These are phyloP conservation scores for Trichothecium sympodiale DNA, from an alignment of 2,329 filamentous ascomycete genomes.

Conservation along the genomic window DNA sequence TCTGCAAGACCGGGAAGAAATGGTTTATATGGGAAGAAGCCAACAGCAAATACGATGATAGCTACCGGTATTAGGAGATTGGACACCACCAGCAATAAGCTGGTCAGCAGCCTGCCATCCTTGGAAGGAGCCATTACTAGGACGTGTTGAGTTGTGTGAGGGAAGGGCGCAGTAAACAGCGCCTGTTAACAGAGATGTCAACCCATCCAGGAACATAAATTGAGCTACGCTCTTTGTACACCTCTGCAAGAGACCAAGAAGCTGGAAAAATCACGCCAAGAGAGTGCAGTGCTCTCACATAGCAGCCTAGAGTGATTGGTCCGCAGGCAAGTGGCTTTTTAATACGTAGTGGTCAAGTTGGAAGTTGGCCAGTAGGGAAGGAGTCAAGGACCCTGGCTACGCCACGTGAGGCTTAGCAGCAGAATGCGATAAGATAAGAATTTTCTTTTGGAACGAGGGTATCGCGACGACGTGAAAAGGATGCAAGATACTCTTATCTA, in stretches of 20 bases:
- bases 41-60: conserved; percentile 67
- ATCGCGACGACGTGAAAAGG: conserved; percentile 3
- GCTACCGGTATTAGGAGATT: conserved; percentile 71
- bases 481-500: neutral
- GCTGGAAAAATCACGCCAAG: too few relatives aligned
- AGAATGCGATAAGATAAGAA: conserved; percentile 3
- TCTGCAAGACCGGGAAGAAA: conserved; percentile 75
- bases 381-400: neutral
- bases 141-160: too few relatives aligned
- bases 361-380: too few relatives aligned
- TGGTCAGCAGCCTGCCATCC: conserved; percentile 17
- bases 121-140: conserved; percentile 8
- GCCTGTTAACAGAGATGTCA: too few relatives aligned
- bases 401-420: conserved; percentile 2
- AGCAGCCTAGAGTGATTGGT: too few relatives aligned
- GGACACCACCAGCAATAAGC: conserved; percentile 46
- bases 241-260: too few relatives aligned
- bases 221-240: too few relatives aligned
- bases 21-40: conserved; percentile 97
- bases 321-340: too few relatives aligned
- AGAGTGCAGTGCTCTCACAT: too few relatives aligned
- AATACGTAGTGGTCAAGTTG: too few relatives aligned
- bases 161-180: too few relatives aligned
- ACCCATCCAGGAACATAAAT: too few relatives aligned
- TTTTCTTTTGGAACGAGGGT: conserved; percentile 1